phyloP scores from a whole-genome alignment of 345 rosid genomes.

The Excoecaria agallocha region DNA sequence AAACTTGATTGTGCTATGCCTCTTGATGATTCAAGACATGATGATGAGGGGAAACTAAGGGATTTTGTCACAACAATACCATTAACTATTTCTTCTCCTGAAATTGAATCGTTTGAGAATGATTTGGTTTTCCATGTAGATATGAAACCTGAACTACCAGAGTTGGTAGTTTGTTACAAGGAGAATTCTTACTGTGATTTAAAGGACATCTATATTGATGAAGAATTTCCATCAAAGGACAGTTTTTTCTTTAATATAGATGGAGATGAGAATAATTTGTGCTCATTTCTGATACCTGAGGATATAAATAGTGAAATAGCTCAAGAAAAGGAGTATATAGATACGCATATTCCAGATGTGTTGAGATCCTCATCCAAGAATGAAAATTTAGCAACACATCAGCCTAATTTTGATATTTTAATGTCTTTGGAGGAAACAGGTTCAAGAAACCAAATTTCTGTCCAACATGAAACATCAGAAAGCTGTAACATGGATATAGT shows the following conservation, averaged over 20 bases:
- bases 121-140: constrained; percentile 49
- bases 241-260: constrained; percentile 48
- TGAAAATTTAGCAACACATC: constrained; percentile 5
- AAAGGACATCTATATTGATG: constrained; percentile 79
- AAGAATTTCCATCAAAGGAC: constrained; percentile 56
- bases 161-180: constrained; percentile 64
- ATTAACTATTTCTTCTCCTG: constrained; percentile 17
- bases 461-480: neutral
- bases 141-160: constrained; percentile 54
- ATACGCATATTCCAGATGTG: constrained; percentile 10
- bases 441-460: neutral
- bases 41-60: constrained; percentile 15
- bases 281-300: constrained; percentile 19
- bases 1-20: constrained; percentile 22
- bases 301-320: constrained; percentile 14
- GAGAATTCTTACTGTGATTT: constrained; percentile 50
- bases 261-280: constrained; percentile 26
- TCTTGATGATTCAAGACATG: constrained; percentile 14
- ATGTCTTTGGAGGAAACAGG: constrained; percentile 7
- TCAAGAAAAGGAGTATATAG: constrained; percentile 16
- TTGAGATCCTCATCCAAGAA: constrained; percentile 25
- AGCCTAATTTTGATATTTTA: neutral
- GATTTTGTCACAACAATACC: constrained; percentile 21
- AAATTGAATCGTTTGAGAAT: constrained; percentile 27
- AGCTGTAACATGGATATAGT: constrained; percentile 5